A percentile compares a stretch with the other conserved stretches of the same genome.
phyloP scores from a whole-genome alignment of 2,329 filamentous ascomycete genomes.

The Colletotrichum sp. region DNA sequence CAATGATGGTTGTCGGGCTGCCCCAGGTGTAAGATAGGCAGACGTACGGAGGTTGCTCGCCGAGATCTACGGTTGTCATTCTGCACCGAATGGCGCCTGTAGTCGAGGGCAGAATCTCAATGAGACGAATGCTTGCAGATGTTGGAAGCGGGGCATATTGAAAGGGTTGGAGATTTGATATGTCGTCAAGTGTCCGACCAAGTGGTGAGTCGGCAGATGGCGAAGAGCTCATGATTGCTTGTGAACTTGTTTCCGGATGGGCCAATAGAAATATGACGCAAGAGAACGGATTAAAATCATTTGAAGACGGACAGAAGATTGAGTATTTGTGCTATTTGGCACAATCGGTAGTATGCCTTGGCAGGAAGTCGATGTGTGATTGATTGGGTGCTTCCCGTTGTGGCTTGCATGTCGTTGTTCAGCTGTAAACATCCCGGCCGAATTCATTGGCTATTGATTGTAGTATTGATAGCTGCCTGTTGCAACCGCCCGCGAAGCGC shows the following conservation, averaged over 20 bases:
- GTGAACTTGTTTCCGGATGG: neutral
- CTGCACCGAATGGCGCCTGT: neutral
- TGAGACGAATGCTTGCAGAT: neutral
- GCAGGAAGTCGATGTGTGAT: neutral
- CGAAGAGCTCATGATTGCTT: neutral
- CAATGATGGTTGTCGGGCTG: neutral
- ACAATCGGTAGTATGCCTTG: neutral
- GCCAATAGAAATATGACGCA: rapidly evolving
- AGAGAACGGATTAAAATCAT: rapidly evolving
- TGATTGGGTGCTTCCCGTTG: neutral
- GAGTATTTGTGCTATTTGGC: neutral
- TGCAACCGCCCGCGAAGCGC: neutral
- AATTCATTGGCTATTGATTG: neutral
- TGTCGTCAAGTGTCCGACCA: neutral
- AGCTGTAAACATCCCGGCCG: neutral
- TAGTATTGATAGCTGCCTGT: neutral
- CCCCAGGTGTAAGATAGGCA: neutral
- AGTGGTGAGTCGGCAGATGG: neutral
- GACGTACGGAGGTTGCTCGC: neutral
- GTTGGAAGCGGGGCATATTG: neutral
- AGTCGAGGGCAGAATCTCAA: neutral
- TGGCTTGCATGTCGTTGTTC: neutral
- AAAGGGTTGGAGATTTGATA: neutral
- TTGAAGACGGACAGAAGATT: rapidly evolving
- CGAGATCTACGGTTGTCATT: neutral